Conservation (phyloP, 2,329 filamentous ascomycete genomes). For the Botrytis fabae region DNA sequence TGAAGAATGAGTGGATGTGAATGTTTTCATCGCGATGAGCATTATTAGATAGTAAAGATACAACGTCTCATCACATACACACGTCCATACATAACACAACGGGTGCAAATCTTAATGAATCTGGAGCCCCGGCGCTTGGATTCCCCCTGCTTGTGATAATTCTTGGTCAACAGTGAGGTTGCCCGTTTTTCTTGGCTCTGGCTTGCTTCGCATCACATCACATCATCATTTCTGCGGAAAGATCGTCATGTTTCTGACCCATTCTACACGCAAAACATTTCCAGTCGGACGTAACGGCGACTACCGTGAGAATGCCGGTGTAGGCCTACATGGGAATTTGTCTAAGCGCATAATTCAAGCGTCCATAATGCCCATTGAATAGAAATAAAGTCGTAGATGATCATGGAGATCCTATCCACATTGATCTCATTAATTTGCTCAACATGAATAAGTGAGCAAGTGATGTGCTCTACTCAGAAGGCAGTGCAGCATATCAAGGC, state of each 20-base stretch:
- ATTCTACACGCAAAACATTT: not conserved
- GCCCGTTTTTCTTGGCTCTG: slow-evolving; percentile 1
- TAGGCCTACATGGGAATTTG: not conserved
- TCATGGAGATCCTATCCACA: slow-evolving; percentile 17
- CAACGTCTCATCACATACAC: not conserved
- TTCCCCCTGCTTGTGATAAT: not conserved
- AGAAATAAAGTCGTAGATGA: not conserved
- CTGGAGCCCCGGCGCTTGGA: not conserved
- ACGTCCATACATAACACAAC: not conserved
- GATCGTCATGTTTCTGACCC: not conserved
- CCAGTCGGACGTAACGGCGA: not conserved
- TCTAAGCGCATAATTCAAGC: not conserved
- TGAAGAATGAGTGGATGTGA: slow-evolving; percentile 1
- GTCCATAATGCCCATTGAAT: slow-evolving; percentile 5
- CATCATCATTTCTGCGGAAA: not conserved
- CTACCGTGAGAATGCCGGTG: slow-evolving; percentile 1
- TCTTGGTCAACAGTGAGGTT: not conserved
- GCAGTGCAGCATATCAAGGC: not conserved
- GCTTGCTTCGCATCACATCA: not conserved
- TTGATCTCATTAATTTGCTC: not conserved
- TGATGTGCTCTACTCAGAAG: not conserved
- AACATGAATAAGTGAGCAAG: not conserved
- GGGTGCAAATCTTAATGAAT: not conserved
- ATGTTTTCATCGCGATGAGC: not conserved
- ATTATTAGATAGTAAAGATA: not conserved